Base-by-base conservation (phyloP, 257 asterid species). In the Ajuga chamaepitys region DNA sequence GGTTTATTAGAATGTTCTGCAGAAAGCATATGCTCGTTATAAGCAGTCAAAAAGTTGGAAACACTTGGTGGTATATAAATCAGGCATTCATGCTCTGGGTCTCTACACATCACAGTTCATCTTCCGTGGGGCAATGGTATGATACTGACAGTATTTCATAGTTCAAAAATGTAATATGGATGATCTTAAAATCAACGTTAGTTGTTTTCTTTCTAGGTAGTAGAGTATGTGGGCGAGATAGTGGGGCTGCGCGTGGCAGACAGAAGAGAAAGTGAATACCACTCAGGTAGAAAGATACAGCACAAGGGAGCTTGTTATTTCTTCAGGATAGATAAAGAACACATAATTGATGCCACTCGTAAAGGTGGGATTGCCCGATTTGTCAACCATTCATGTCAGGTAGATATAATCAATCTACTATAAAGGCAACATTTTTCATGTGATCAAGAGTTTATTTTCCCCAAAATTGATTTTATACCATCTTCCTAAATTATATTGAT, bases 341-440 rank as follows among this genome's bases (percentile, higher is more conserved):
- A 71, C 68, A 79, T 85, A 47, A 76, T 85, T 14, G 93, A 85
- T 71, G 93, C 89, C 54, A 85, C 93, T 54, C 83, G 85, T 35
- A 83, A 85, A 78, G 93, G 89, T 46, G 89, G 93, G 70, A 85
- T 85, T 75, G 93, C 89, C 35, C 82, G 89, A 55, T 85, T 85
- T 61, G 89, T 85, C 64, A 85, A 85, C 72, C 89, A 85, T 76
- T 85, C 93, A 22, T 85, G 93, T 65, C 52, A 66, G 77, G 93
- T 83, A 81, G 12, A 40, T 47, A 8, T 69, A 40, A 45, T 9
- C 22, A 5, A 6, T 45, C 35, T 45, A 32, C 40, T 56, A n/a
- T 37, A 25, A 16, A n/a, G 12, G 54, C 63, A 52, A 24, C 22
- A 21, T 9, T 26, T 35, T 41, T 3, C 51, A 44, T 41, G 53